These are phyloP conservation scores for Geosmithia putterillii DNA, from an alignment of 2,329 filamentous ascomycete species.

Conservation along the genomic window DNA sequence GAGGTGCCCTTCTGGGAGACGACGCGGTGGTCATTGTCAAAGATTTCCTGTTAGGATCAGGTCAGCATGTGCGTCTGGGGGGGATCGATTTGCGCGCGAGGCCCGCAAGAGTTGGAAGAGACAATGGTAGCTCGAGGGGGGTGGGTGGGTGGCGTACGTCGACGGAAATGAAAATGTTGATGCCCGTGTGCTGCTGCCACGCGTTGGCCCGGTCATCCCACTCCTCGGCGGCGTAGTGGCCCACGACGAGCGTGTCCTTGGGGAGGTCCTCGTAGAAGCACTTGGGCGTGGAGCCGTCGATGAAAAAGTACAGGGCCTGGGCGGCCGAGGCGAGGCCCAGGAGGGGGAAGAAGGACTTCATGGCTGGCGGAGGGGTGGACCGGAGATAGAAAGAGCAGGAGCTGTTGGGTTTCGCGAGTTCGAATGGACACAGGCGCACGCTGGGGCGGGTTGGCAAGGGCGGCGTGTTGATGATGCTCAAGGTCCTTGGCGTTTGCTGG, in stretches of 20 bases:
- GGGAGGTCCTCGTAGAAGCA: slow-evolving; percentile 98
- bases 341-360: slow-evolving; percentile 52
- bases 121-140: background rate
- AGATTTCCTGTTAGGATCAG: slow-evolving; percentile 54
- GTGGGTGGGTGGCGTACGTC: slow-evolving; percentile 41
- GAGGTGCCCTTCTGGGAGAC: slow-evolving; percentile 71
- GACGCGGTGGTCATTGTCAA: slow-evolving; percentile 95
- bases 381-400: background rate
- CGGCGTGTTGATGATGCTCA: background rate
- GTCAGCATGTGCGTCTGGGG: too few species aligned
- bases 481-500: background rate
- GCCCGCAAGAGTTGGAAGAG: background rate
- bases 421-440: too few species aligned
- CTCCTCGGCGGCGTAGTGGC: slow-evolving; percentile 79
- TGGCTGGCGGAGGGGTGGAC: slow-evolving; percentile 13
- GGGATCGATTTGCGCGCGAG: too few species aligned
- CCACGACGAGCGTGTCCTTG: slow-evolving; percentile 93
- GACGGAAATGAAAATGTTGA: slow-evolving; percentile 83
- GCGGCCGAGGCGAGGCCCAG: slow-evolving; percentile 53
- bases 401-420: background rate
- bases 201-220: slow-evolving; percentile 57
- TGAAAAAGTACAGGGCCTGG: slow-evolving; percentile 89
- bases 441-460: background rate
- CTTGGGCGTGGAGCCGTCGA: slow-evolving; percentile 74
- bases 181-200: slow-evolving; percentile 62